A percentile compares a stretch with the other conserved stretches of the same genome.
Evolutionary conservation across 1,284 basidiomycete species (phyloP).

Genomic region (Pulveroboletus sp.): DNA sequence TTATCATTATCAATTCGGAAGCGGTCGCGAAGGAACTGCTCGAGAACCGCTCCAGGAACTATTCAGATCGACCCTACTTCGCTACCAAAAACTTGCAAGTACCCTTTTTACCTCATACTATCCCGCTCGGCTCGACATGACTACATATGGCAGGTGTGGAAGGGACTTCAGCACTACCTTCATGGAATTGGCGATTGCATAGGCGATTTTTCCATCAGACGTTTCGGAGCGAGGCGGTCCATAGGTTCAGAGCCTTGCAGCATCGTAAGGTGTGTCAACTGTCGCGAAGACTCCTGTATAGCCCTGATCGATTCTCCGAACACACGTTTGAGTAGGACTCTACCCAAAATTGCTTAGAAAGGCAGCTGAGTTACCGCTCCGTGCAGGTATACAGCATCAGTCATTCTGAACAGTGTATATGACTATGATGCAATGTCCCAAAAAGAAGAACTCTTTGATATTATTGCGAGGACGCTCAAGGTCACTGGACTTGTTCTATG

Average conservation of each 20-base stretch:
- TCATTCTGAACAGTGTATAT: slow-evolving; percentile 8
- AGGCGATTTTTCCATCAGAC: slow-evolving; percentile 5
- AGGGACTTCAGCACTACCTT: not conserved
- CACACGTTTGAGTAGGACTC: slow-evolving; percentile 4
- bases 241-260: not conserved
- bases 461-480: not conserved
- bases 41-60: slow-evolving; percentile 1
- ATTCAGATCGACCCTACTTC: slow-evolving; percentile 6
- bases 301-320: not conserved
- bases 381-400: not conserved
- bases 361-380: not conserved
- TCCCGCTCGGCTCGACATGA: not conserved
- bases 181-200: slow-evolving; percentile 5
- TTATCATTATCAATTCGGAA: slow-evolving; percentile 14
- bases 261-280: not conserved
- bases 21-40: slow-evolving; percentile 6
- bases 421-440: slow-evolving; percentile 8
- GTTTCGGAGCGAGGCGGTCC: not conserved
- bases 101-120: not conserved
- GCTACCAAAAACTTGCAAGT: slow-evolving; percentile 7
- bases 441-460: not conserved
- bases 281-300: not conserved
- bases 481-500: not conserved
- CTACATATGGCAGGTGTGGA: slow-evolving; percentile 10
- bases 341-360: not conserved